Conservation (phyloP, 2,329 filamentous ascomycete genomes). For the Neofusicoccum parvum region DNA sequence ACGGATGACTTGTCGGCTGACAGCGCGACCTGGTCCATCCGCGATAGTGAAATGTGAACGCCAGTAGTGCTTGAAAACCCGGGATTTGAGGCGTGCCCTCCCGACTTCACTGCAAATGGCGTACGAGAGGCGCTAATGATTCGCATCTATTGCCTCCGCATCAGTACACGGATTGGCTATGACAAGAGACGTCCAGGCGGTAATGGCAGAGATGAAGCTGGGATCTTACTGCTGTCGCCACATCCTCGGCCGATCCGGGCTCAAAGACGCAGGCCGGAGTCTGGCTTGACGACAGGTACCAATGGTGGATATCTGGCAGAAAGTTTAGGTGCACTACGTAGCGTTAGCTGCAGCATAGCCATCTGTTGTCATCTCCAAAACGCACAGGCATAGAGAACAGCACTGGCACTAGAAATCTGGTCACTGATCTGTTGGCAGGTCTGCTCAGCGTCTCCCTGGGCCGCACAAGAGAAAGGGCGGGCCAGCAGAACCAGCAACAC, state of each 20-base stretch:
- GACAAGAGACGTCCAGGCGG: no score
- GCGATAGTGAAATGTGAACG: slow-evolving; percentile 6
- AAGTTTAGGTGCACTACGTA: neutral
- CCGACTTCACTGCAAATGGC: neutral
- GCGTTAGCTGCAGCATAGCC: neutral
- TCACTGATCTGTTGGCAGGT: no score
- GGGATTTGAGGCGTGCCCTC: slow-evolving; percentile 3
- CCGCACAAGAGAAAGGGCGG: neutral
- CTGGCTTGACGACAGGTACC: slow-evolving; percentile 6
- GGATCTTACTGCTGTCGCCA: neutral
- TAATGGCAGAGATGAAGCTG: neutral
- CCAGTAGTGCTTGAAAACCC: slow-evolving; percentile 12
- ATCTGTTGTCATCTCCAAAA: no score
- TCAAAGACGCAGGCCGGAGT: slow-evolving; percentile 7
- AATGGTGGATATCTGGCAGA: slow-evolving; percentile 2
- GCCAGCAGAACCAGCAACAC: neutral
- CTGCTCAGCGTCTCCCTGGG: neutral
- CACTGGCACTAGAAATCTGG: no score
- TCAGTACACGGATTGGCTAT: neutral
- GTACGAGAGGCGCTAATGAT: neutral
- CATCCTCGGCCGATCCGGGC: neutral
- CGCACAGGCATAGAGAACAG: no score
- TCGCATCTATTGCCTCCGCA: neutral
- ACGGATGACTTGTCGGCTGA: slow-evolving; percentile 1
- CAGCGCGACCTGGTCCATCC: neutral